Conservation (phyloP, 1,139 yeast genomes). For the Hemisphaericaspora xylanilytica region DNA sequence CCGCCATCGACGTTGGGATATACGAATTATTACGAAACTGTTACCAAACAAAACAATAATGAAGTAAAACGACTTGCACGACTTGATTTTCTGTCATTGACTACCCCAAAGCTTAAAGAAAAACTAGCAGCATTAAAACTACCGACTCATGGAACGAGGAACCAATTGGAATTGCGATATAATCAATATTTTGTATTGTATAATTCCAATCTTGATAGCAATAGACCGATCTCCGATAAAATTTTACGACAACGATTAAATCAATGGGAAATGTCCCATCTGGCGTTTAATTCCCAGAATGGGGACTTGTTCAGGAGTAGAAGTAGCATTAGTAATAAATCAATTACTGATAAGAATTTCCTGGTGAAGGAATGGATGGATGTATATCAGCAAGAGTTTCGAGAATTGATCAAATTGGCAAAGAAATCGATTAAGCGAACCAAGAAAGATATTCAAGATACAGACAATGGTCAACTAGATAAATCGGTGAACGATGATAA, state of each 20-base stretch:
- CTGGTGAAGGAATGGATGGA: slow-evolving; percentile 50
- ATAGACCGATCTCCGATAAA: slow-evolving; percentile 57
- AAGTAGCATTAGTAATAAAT: slow-evolving; percentile 21
- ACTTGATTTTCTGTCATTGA: slow-evolving; percentile 58
- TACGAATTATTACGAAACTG: slow-evolving; percentile 32
- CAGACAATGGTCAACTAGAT: background rate
- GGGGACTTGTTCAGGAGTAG: slow-evolving; percentile 25
- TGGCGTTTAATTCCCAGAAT: slow-evolving; percentile 27
- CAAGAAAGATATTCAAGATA: no score
- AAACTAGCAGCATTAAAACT: slow-evolving; percentile 55
- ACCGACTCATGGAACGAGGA: slow-evolving; percentile 61
- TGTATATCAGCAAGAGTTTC: slow-evolving; percentile 51
- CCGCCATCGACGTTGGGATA: slow-evolving; percentile 18
- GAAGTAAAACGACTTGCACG: slow-evolving; percentile 47
- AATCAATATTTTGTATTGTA: slow-evolving; percentile 75
- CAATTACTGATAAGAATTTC: slow-evolving; percentile 39
- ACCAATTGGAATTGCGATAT: slow-evolving; percentile 66
- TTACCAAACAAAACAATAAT: slow-evolving; percentile 25
- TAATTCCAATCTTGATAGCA: slow-evolving; percentile 83
- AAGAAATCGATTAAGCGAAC: slow-evolving; percentile 25
- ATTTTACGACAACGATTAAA: slow-evolving; percentile 54
- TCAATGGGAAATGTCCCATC: slow-evolving; percentile 66
- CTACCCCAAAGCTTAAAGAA: slow-evolving; percentile 60
- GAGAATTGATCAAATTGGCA: slow-evolving; percentile 52
- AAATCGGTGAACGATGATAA: background rate